Percentiles rank a stretch among this genome's conserved stretches.
Evolutionary conservation across 2,329 filamentous ascomycete genomes (phyloP).

Genomic region (Dactylellina leptospora): DNA sequence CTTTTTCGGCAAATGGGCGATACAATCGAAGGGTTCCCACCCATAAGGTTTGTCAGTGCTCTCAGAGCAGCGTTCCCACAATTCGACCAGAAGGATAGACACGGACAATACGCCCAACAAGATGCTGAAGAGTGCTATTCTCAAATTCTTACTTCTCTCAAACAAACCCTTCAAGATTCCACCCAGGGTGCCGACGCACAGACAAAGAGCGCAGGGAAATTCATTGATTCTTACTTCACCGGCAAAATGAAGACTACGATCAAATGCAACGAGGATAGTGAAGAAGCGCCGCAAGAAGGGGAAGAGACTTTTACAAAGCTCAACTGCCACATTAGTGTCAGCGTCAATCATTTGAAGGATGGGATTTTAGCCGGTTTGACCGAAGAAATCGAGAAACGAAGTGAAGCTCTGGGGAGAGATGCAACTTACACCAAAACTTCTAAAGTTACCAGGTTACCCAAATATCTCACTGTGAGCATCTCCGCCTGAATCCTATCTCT

Average conservation of each 20-base stretch:
- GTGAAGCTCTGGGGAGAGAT: constrained; percentile 77
- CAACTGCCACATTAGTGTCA: constrained; percentile 89
- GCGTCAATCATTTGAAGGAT: constrained; percentile 89
- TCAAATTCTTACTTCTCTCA: constrained; percentile 85
- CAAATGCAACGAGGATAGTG: constrained; percentile 81
- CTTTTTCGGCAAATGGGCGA: constrained; percentile 89
- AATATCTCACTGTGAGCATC: constrained; percentile 80
- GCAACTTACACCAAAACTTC: constrained; percentile 88
- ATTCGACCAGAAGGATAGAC: constrained; percentile 87
- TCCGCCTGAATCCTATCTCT: background rate
- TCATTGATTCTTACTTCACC: constrained; percentile 89
- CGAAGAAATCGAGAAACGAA: constrained; percentile 91
- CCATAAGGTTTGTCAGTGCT: constrained; percentile 81
- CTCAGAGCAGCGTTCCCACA: constrained; percentile 85
- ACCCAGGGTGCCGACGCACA: background rate
- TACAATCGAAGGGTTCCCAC: constrained; percentile 86
- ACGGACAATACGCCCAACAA: constrained; percentile 90
- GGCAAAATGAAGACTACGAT: constrained; percentile 81
- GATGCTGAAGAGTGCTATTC: constrained; percentile 99
- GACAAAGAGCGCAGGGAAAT: constrained; percentile 70
- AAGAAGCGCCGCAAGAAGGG: constrained; percentile 70
- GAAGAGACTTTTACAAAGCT: constrained; percentile 87
- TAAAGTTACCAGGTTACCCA: constrained; percentile 87
- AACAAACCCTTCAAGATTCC: constrained; percentile 70
- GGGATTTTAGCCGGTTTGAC: constrained; percentile 82